These are phyloP conservation scores for Manihot esculenta DNA, from an alignment of 441 rosid species.

Conservation along the genomic window DNA sequence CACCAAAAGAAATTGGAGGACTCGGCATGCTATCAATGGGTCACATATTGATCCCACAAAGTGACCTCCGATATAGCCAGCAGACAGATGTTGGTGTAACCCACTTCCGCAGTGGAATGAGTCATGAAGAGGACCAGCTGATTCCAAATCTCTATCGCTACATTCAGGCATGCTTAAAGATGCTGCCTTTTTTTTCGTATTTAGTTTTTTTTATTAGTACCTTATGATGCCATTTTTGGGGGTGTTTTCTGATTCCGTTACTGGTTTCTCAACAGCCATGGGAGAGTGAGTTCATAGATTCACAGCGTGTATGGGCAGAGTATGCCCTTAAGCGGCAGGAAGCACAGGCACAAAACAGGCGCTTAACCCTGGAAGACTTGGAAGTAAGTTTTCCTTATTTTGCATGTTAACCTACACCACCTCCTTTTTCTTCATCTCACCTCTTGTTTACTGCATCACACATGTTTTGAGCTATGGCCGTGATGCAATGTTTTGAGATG, in stretches of 20 bases:
- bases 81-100: slow-evolving; percentile 99
- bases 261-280: slow-evolving; percentile 66
- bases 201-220: neutral
- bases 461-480: neutral
- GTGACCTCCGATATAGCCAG: slow-evolving; percentile 97
- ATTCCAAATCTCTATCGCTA: slow-evolving; percentile 99
- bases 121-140: slow-evolving; percentile 98
- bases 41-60: slow-evolving; percentile 98
- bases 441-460: neutral
- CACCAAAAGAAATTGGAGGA: slow-evolving; percentile 99
- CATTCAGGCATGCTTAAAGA: slow-evolving; percentile 54
- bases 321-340: slow-evolving; percentile 99
- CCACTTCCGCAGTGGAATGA: slow-evolving; percentile 99
- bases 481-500: neutral
- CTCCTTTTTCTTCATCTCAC: neutral
- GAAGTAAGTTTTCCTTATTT: slow-evolving; percentile 51
- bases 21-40: slow-evolving; percentile 99
- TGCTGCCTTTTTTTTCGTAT: too few relatives aligned
- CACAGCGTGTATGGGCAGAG: slow-evolving; percentile 99
- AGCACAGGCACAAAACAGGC: slow-evolving; percentile 99
- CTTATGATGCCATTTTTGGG: too few relatives aligned
- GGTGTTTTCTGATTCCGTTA: slow-evolving; percentile 17
- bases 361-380: slow-evolving; percentile 94
- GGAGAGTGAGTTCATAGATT: slow-evolving; percentile 99
- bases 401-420: neutral